Evolutionary conservation across 1,284 basidiomycete genomes (phyloP), one percentile per base, ranked within the genome.

Genomic region (Quambalaria eucalypti): DNA sequence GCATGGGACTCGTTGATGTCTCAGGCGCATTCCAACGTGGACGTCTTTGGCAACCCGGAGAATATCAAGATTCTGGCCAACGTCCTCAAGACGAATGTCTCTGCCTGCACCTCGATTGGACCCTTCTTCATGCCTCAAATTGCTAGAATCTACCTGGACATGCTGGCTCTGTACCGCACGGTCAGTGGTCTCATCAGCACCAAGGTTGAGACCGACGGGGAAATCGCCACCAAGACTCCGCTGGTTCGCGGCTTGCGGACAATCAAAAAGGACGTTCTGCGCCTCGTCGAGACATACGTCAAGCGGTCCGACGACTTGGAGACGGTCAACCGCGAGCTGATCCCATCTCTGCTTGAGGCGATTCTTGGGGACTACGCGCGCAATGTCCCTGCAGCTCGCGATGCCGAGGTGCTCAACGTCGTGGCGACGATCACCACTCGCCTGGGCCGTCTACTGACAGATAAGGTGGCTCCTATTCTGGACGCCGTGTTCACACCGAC

Each of bases 401-500:
- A 99, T 71, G 92, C 95, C 9, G 95, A 98, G 77, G 95, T 99
- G 4, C 80, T 99, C 62, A 95, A 96, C 74, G 89, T 96, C 49
- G 95, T 97, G 87, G 88, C 92, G 28, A 92, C 91, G n/a, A 96
- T 98, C 67, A 92, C 88, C 8, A 62, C 66, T 28, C 64, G 69
- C 6, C 54, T 74, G 36, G 69, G 71, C 21, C 52, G 54, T 5
- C 55, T 73, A 53, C 82, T 98, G 52, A 93, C 88, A 8, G 88
- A 90, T 29, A 92, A 98, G 83, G 87, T 98, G n/a, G 86, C 88
- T 1, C 87, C 93, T 2, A 88, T 96, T 57, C 82, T 99, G 36
- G 95, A 98, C 69, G 91, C 93, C 16, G 89, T 98, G 50, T 98
- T 99, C 69, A 92, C 96, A 78, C 90, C 90, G 40, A 99, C 95